Base-by-base conservation (phyloP, 2,329 filamentous ascomycete genomes). In the Epichloe baconii region DNA sequence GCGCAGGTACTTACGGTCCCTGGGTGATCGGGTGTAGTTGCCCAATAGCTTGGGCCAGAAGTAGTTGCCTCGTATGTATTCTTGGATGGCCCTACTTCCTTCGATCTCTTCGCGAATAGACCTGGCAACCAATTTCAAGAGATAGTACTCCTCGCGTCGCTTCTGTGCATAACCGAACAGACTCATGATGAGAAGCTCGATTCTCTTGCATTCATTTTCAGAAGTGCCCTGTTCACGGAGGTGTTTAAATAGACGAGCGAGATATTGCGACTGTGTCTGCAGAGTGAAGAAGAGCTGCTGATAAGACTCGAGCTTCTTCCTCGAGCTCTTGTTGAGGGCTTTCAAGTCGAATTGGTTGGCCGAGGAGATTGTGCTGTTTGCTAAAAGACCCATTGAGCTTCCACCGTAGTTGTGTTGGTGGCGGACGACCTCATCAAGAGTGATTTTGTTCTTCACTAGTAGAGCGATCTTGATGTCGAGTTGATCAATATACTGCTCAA, bases 381-480 rank as follows among this genome's bases (percentile, higher is more conserved):
- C 86, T 47, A 98, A 75, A 34, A 97, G 77, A 53, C 81, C 86
- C 56, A 89, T 85, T 21, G 90, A 83, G 61, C 93, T 86, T 2
- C 91, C 90, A 51, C 93, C 93, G 61, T 93, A 96, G 66, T 95
- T 94, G 71, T 86, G 91, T 64, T 98, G 93, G 64, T 97, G 93
- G 61, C 89, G 88, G 51, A 98, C 87, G 31, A 98, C 93, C 69
- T 98, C 94, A 63, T 98, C 93, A 4, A 98, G 77, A 0, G 93
- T 97, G 62, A 98, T 98, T 69, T 98, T 98, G 78, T 98, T 98
- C 77, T 97, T 97, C 61, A 98, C 93, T 17, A 98, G 77, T 3
- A 98, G 78, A 1, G 93, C 93, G 65, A 98, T 98, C 72, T 98
- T 98, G 74, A 98, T 95, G 64, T 98, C 94, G 37, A 98, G 79